These are phyloP conservation scores for Hibiscus syriacus DNA, from an alignment of 345 rosid species.

Conservation along the genomic window DNA sequence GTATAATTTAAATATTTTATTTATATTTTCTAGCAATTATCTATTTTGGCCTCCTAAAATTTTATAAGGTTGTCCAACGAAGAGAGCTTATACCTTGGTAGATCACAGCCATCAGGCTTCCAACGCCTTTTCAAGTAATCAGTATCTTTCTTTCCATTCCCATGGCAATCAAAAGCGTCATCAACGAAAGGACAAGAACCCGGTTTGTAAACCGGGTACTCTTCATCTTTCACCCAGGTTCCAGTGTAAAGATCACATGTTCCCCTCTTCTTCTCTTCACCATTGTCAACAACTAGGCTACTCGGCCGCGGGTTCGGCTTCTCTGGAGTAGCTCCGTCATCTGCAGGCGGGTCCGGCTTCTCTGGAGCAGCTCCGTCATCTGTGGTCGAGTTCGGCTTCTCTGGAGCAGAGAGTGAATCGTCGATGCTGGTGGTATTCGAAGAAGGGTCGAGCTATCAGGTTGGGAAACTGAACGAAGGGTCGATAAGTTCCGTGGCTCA, in stretches of 20 bases:
- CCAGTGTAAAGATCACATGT: constrained; percentile 72
- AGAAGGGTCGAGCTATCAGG: neutral
- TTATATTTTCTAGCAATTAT: too few relatives aligned
- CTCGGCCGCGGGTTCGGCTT: neutral
- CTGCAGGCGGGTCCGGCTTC: constrained; percentile 12
- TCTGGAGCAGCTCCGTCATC: too few relatives aligned
- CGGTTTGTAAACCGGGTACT: constrained; percentile 59
- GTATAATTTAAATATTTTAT: too few relatives aligned
- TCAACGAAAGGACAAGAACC: constrained; percentile 87
- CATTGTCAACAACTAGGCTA: constrained; percentile 14
- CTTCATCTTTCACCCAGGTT: constrained; percentile 64
- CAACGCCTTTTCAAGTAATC: constrained; percentile 74
- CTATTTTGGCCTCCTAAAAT: too few relatives aligned
- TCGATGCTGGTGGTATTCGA: neutral
- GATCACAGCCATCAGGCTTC: constrained; percentile 91
- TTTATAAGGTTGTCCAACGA: too few relatives aligned
- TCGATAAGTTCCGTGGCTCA: neutral
- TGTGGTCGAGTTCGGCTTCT: too few relatives aligned
- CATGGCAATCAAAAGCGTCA: constrained; percentile 80
- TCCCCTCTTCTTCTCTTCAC: constrained; percentile 24
- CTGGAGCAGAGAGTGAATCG: neutral
- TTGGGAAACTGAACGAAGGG: neutral
- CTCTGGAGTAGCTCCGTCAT: neutral
- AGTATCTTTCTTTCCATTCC: constrained; percentile 67
- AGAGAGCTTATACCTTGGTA: constrained; percentile 56